Conservation (phyloP, 2,329 filamentous ascomycete species). For the Ophiostoma novo-ulmi region DNA sequence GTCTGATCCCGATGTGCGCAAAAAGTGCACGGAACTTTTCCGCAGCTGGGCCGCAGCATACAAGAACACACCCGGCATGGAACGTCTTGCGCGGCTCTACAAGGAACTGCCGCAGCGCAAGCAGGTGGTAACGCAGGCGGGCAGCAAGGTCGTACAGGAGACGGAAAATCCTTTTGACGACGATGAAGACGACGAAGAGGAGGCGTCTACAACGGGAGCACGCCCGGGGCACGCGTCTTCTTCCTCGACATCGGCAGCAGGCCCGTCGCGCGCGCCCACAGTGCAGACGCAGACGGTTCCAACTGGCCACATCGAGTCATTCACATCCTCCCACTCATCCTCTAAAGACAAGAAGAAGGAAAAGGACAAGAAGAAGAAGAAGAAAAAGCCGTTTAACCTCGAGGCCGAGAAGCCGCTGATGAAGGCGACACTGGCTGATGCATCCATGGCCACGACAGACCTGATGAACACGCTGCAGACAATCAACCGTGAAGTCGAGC, state of each 20-base stretch:
- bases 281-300: constrained; percentile 25
- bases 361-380: constrained; percentile 44
- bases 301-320: constrained; percentile 37
- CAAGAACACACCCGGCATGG: constrained; percentile 72
- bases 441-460: constrained; percentile 86
- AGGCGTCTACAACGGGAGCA: constrained; percentile 26
- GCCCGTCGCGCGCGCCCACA: background rate
- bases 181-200: constrained; percentile 55
- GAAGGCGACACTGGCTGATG: constrained; percentile 80
- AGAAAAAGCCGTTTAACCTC: constrained; percentile 67
- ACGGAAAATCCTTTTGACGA: constrained; percentile 68
- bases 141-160: constrained; percentile 77
- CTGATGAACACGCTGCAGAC: constrained; percentile 79
- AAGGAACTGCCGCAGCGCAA: constrained; percentile 63
- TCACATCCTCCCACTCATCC: constrained; percentile 35
- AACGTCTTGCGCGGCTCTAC: constrained; percentile 74
- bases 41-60: constrained; percentile 80
- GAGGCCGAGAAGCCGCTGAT: constrained; percentile 84
- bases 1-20: constrained; percentile 77
- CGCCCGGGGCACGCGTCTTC: constrained; percentile 25
- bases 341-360: constrained; percentile 43
- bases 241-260: constrained; percentile 25
- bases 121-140: constrained; percentile 67
- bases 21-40: constrained; percentile 84
- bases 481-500: constrained; percentile 83